Base-by-base conservation (phyloP, 1,284 basidiomycete genomes). In the Sporisorium exsertum region DNA sequence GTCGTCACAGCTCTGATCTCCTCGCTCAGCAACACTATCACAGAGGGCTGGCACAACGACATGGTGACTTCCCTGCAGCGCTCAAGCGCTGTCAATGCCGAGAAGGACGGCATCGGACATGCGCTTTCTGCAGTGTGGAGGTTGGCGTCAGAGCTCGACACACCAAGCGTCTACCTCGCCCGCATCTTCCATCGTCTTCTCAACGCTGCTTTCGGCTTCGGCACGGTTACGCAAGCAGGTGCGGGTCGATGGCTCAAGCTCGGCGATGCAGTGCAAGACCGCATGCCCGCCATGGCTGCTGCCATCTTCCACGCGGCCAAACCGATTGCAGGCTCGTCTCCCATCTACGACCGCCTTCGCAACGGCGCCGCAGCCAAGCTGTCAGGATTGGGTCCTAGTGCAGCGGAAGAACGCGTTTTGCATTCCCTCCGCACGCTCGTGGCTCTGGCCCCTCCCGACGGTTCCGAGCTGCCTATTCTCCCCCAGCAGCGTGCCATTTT, bases 401-500 rank as follows among this genome's bases (percentile, higher is more conserved):
- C 91, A 45, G 91, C 91, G 3, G 90, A 91, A 65, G 89, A 88
- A 0, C 89, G 91, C 26, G 94, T 95, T 2, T 86, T 95, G 2
- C 85, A 89, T 15, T 86, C 91, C 0, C 88, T 99, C 7, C 89
- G 91, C 3, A 88, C 91, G 13, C 88, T 98, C n/a, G 88, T 89
- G 0, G 91, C 92, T 0, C 88, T 90, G 0, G 93, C 95, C 0
- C 95, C 96, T 0, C 89, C 91, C 18, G 86, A 89, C 1, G 92
- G 95, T 29, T 92, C 93, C 0, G 88, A 93, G 1, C 88, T 92
- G n/a, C 94, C 96, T 87, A 87, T 99, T 8, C 59, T 85, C 6
- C 93, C 94, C 0, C 92, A 94, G 82, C 92, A 91, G 55, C 88
- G 97, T 15, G 92, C 93, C 0, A 90, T 99, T 47, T 96, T 96